Percentiles rank a stretch among this genome's conserved stretches.
phyloP scores from a whole-genome alignment of 2,329 filamentous ascomycete genomes.

The Aspergillus eucalypticola region DNA sequence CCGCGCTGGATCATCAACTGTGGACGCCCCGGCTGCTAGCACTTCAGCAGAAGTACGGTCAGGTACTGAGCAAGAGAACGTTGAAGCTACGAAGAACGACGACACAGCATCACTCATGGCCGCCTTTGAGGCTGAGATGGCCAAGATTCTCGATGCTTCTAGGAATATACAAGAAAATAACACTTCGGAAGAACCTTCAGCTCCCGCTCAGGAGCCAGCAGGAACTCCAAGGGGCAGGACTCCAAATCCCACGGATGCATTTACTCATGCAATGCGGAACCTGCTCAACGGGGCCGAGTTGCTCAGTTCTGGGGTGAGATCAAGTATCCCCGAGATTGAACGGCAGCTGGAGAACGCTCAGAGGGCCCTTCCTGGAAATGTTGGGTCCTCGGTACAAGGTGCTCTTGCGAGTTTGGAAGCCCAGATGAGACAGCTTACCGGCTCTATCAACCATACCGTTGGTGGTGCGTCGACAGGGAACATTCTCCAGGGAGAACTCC shows the following conservation, averaged over 20 bases:
- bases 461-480: constrained; percentile 38
- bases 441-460: constrained; percentile 39
- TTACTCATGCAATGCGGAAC: constrained; percentile 36
- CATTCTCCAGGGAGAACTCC: constrained; percentile 38
- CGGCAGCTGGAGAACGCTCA: constrained; percentile 38
- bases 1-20: background rate
- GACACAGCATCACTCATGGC: constrained; percentile 37
- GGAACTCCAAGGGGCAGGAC: constrained; percentile 15
- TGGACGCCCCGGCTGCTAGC: background rate
- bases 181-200: constrained; percentile 14
- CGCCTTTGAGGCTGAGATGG: constrained; percentile 43
- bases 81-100: constrained; percentile 18
- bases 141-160: constrained; percentile 33
- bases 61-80: constrained; percentile 11
- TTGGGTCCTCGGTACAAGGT: constrained; percentile 38
- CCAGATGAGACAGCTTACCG: constrained; percentile 39
- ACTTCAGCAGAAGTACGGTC: constrained; percentile 7
- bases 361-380: constrained; percentile 36
- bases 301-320: constrained; percentile 38
- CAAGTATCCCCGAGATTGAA: constrained; percentile 41
- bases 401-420: constrained; percentile 39
- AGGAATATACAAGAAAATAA: constrained; percentile 13
- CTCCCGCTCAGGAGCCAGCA: constrained; percentile 13
- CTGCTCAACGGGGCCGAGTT: constrained; percentile 37
- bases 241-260: constrained; percentile 31